phyloP scores from a whole-genome alignment of 73 alveolate genomes.

The Effrenium voratum region DNA sequence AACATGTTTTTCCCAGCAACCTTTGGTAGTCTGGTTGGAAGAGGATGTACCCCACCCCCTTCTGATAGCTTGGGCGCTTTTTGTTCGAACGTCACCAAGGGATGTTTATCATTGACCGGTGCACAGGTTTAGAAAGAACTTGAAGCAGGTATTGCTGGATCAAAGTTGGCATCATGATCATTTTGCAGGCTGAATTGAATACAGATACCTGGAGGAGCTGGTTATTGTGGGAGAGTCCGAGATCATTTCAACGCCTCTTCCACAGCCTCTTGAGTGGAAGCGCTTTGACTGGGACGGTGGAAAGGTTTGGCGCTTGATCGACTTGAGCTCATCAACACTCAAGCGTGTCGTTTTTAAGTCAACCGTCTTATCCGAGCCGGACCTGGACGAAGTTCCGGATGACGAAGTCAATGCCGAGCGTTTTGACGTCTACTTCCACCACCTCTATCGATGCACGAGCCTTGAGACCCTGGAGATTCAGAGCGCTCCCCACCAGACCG shows the following conservation, averaged over 20 bases:
- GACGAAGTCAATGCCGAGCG: constrained; percentile 26
- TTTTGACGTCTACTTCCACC: not conserved
- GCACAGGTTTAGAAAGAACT: not conserved
- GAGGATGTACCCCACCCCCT: not conserved
- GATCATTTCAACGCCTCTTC: not conserved
- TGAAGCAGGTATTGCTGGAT: constrained; percentile 15
- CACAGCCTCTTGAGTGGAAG: not conserved
- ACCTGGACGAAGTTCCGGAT: not conserved
- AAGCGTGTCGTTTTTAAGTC: constrained; percentile 14
- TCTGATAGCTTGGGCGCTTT: too few species aligned
- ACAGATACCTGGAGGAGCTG: constrained; percentile 2
- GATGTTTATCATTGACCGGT: not conserved
- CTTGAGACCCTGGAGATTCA: not conserved
- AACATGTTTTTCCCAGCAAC: not conserved
- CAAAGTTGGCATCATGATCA: not conserved
- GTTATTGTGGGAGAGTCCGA: not conserved
- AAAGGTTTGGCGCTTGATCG: constrained; percentile 34
- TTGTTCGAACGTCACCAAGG: not conserved
- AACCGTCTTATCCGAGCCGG: not conserved
- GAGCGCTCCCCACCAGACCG: constrained; percentile 26
- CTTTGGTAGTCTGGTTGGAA: not conserved
- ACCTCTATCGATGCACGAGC: not conserved
- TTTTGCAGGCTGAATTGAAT: not conserved
- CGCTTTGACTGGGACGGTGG: constrained; percentile 40
- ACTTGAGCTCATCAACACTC: constrained; percentile 25